These are phyloP conservation scores for Onygenales sp. DNA, from an alignment of 2,329 filamentous ascomycete species.

Conservation along the genomic window DNA sequence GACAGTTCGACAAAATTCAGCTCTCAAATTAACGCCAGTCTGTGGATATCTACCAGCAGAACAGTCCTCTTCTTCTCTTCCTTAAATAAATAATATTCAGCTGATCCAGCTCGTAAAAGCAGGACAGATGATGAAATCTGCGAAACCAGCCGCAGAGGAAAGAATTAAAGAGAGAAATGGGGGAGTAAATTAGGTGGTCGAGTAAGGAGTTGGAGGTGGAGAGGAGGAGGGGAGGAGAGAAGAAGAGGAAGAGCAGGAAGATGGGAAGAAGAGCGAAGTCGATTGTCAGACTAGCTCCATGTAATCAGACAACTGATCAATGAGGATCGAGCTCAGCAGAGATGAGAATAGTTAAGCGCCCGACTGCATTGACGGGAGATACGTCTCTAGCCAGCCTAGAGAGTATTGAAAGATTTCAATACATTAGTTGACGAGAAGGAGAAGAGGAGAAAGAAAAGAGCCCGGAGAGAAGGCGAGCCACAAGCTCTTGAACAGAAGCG, in stretches of 20 bases:
- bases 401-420: not conserved
- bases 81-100: not conserved
- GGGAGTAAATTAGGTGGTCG: not conserved
- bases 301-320: not conserved
- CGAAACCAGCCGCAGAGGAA: conserved; percentile 8
- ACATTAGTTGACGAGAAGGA: not conserved
- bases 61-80: not conserved
- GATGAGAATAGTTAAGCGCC: not conserved
- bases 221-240: not conserved
- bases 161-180: not conserved
- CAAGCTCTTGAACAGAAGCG: not conserved
- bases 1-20: too few species aligned
- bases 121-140: not conserved
- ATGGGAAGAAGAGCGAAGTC: not conserved
- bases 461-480: not conserved
- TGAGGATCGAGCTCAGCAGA: not conserved
- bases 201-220: too few species aligned
- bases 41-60: not conserved
- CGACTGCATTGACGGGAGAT: not conserved
- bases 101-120: not conserved
- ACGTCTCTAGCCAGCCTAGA: not conserved
- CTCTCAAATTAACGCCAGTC: too few species aligned
- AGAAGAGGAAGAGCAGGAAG: not conserved
- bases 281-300: not conserved
- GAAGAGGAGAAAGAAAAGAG: not conserved